A percentile compares a stretch with the other conserved stretches of the same genome.
phyloP scores from a whole-genome alignment of 2,329 filamentous ascomycete species.

The Alternaria tenuissima region DNA sequence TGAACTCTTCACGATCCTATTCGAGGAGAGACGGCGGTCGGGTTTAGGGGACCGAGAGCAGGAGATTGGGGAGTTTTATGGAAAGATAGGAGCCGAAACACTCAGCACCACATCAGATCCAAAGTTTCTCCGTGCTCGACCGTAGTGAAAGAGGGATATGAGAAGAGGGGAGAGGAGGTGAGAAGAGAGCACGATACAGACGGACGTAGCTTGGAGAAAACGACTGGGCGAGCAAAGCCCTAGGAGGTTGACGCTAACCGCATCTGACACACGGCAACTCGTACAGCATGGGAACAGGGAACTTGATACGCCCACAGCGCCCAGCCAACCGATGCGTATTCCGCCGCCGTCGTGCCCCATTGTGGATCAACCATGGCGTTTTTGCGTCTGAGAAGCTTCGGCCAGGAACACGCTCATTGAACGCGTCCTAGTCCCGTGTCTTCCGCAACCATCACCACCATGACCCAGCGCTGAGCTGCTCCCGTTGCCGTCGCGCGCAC shows the following conservation, averaged over 20 bases:
- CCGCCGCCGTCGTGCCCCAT: conserved; percentile 24
- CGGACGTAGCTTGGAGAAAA: conserved; percentile 48
- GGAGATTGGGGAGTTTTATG: conserved; percentile 48
- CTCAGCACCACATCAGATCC: conserved; percentile 51
- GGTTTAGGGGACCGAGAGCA: conserved; percentile 46
- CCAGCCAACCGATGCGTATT: conserved; percentile 24
- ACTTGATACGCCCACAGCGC: conserved; percentile 23
- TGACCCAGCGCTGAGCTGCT: conserved; percentile 13
- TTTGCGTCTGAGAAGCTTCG: conserved; percentile 39
- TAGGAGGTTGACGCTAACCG: conserved; percentile 38
- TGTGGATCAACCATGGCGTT: conserved; percentile 40
- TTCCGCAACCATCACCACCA: conserved; percentile 25
- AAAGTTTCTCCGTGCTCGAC: conserved; percentile 50
- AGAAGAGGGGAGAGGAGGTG: conserved; percentile 38
- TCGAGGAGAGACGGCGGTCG: conserved; percentile 48
- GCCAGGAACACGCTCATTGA: conserved; percentile 46
- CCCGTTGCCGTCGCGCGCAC: conserved; percentile 18
- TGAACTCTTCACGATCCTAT: conserved; percentile 46
- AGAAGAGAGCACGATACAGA: conserved; percentile 42
- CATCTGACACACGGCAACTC: conserved; percentile 30
- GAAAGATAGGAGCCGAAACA: conserved; percentile 44
- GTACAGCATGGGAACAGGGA: conserved; percentile 45
- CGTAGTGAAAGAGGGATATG: conserved; percentile 43
- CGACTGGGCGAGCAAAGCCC: conserved; percentile 43
- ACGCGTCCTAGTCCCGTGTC: conserved; percentile 38